Conservation (phyloP, 2,329 filamentous ascomycete species). For the Colletotrichum somersetense region DNA sequence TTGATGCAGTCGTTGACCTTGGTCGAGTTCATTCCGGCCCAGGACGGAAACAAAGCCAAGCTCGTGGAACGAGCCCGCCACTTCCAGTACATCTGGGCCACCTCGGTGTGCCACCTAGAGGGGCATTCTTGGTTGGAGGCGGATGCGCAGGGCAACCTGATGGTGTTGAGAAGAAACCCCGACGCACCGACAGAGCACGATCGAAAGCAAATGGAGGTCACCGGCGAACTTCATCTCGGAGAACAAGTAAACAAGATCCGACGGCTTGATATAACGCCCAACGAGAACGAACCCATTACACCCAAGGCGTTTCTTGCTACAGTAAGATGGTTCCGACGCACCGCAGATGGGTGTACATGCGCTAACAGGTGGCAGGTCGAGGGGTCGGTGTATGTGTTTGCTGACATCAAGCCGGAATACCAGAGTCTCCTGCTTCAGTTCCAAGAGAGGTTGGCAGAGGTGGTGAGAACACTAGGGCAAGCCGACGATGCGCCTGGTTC, state of each 20-base stretch:
- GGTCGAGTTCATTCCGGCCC: slow-evolving; percentile 75
- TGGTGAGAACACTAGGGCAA: slow-evolving; percentile 77
- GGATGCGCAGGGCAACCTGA: slow-evolving; percentile 89
- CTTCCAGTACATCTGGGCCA: slow-evolving; percentile 85
- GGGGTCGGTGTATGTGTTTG: slow-evolving; percentile 91
- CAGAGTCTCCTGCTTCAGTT: slow-evolving; percentile 87
- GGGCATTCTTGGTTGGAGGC: slow-evolving; percentile 83
- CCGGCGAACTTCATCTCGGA: slow-evolving; percentile 85
- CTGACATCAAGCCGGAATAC: slow-evolving; percentile 77
- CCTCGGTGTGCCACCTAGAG: slow-evolving; percentile 79
- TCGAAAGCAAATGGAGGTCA: slow-evolving; percentile 76
- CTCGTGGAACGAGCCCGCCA: slow-evolving; percentile 84
- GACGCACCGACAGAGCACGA: slow-evolving; percentile 82
- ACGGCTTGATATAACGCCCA: slow-evolving; percentile 75
- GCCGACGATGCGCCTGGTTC: slow-evolving; percentile 59
- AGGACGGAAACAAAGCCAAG: slow-evolving; percentile 68
- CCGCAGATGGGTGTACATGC: neutral
- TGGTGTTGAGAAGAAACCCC: slow-evolving; percentile 81
- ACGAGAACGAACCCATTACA: slow-evolving; percentile 75
- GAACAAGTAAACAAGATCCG: slow-evolving; percentile 94
- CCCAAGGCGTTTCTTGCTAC: slow-evolving; percentile 91
- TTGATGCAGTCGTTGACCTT: slow-evolving; percentile 93
- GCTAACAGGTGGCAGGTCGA: slow-evolving; percentile 73
- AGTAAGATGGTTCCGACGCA: slow-evolving; percentile 65
- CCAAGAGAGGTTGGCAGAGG: slow-evolving; percentile 76